Evolutionary conservation across 306 rosid species (phyloP).

Genomic region (Prunus persica): Prunus_persica_NCBIv2 NC_034015.1:3141001-3141500

Average conservation of each 20-base stretch:
- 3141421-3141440: neutral
- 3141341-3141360: neutral
- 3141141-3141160: neutral
- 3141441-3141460: too few species aligned
- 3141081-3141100: neutral
- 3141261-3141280: neutral
- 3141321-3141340: too few species aligned
- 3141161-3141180: neutral
- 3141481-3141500: too few species aligned
- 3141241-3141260: neutral
- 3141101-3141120: neutral
- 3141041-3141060: neutral
- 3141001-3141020: neutral
- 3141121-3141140: neutral
- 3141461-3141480: too few species aligned
- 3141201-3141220: neutral
- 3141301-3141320: neutral
- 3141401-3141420: neutral
- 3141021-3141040: neutral
- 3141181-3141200: neutral
- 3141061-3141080: neutral
- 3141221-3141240: neutral
- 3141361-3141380: neutral
- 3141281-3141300: neutral
- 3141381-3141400: neutral